Evolutionary conservation across 73 alveolate species (phyloP).

Genomic region (Paramecium primaurelia): DNA sequence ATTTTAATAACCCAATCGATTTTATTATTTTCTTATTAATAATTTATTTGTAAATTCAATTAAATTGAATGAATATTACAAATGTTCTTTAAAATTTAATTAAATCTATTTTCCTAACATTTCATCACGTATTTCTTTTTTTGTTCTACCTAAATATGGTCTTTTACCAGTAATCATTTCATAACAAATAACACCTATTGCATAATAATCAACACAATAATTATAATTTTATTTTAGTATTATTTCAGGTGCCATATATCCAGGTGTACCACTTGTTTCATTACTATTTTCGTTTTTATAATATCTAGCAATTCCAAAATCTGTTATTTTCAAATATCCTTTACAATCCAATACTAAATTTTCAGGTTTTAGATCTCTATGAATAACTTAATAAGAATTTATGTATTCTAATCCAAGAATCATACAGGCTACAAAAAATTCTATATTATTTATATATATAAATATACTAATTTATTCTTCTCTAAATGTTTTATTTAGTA

Average conservation of each 20-base stretch:
- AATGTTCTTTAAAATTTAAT: slow-evolving; percentile 58
- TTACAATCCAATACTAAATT: slow-evolving; percentile 75
- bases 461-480: slow-evolving; percentile 78
- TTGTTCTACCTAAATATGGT: slow-evolving; percentile 86
- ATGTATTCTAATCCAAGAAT: slow-evolving; percentile 74
- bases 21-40: not conserved
- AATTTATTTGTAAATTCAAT: slow-evolving; percentile 28
- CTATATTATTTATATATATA: not conserved
- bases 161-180: slow-evolving; percentile 93
- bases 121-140: slow-evolving; percentile 76
- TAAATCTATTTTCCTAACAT: slow-evolving; percentile 69
- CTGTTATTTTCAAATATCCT: slow-evolving; percentile 75
- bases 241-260: slow-evolving; percentile 89
- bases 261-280: slow-evolving; percentile 81
- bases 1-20: not conserved
- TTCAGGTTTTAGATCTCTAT: slow-evolving; percentile 74
- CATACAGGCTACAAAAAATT: slow-evolving; percentile 73
- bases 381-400: slow-evolving; percentile 70
- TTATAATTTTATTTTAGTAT: slow-evolving; percentile 76
- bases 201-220: slow-evolving; percentile 89
- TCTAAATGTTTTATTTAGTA: slow-evolving; percentile 53
- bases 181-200: slow-evolving; percentile 91
- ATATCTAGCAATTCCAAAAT: slow-evolving; percentile 73
- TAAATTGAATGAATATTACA: not conserved
- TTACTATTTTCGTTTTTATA: slow-evolving; percentile 68